A percentile compares a stretch with the other conserved stretches of the same genome.
Evolutionary conservation across 768 basidiomycete species (phyloP).

Genomic region (Thelephora aurantiotincta): DNA sequence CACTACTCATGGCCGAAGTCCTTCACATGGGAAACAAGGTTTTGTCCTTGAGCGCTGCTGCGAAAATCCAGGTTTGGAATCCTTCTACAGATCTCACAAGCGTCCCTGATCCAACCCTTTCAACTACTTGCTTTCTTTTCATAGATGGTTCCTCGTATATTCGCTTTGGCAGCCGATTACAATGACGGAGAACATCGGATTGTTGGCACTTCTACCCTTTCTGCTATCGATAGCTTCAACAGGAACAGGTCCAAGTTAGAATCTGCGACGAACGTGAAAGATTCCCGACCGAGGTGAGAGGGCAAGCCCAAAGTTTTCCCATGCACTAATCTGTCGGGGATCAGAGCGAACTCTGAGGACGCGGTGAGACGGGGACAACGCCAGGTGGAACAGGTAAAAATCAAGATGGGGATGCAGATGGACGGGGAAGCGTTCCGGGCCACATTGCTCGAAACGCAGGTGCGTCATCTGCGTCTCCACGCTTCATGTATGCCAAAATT

Average conservation of each 20-base stretch:
- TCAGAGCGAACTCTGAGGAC: constrained; percentile 79
- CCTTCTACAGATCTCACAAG: not conserved
- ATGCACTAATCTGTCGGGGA: not conserved
- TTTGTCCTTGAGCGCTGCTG: constrained; percentile 68
- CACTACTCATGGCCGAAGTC: constrained; percentile 80
- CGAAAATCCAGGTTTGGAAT: constrained; percentile 59
- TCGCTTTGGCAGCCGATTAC: constrained; percentile 74
- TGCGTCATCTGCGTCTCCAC: constrained; percentile 16
- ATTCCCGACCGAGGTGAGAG: constrained; percentile 49
- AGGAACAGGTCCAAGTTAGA: constrained; percentile 71
- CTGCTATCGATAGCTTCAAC: constrained; percentile 85
- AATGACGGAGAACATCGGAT: constrained; percentile 64
- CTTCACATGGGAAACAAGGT: constrained; percentile 81
- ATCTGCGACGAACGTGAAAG: constrained; percentile 33
- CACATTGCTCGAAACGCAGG: constrained; percentile 76
- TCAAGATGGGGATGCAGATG: constrained; percentile 87
- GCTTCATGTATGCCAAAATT: not conserved
- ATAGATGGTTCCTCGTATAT: constrained; percentile 75
- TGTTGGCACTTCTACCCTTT: constrained; percentile 71
- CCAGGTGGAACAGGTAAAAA: constrained; percentile 80
- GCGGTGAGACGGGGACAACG: constrained; percentile 76
- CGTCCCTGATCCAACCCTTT: not conserved
- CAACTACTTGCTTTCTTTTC: not conserved
- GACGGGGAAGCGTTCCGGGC: constrained; percentile 89
- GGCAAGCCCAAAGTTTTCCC: too few species aligned